Evolutionary conservation across 805 yeast genomes (phyloP).

Genomic region (Barnettozyma californica): DNA sequence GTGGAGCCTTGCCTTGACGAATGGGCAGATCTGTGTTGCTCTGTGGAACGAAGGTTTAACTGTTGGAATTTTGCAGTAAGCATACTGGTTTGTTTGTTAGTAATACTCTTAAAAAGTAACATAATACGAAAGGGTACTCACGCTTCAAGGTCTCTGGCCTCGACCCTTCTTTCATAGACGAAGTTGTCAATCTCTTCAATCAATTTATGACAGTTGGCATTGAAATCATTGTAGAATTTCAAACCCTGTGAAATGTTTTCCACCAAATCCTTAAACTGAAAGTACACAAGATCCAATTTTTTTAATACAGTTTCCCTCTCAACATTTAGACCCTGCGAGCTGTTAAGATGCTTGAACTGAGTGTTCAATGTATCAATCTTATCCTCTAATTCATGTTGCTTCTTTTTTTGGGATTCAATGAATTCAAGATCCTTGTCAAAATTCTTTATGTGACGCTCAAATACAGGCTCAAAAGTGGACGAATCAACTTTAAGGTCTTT

Average conservation of each 20-base stretch:
- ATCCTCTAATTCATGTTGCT: slow-evolving; percentile 35
- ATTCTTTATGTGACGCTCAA: slow-evolving; percentile 37
- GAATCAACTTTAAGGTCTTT: slow-evolving; percentile 23
- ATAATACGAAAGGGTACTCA: slow-evolving; percentile 11
- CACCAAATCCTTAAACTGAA: slow-evolving; percentile 41
- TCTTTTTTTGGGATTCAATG: slow-evolving; percentile 36
- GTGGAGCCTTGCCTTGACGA: background rate
- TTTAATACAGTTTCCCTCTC: slow-evolving; percentile 46
- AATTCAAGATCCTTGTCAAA: slow-evolving; percentile 47
- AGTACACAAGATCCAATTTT: slow-evolving; percentile 32
- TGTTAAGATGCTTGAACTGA: slow-evolving; percentile 22
- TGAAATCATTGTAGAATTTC: slow-evolving; percentile 63
- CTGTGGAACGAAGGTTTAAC: slow-evolving; percentile 15
- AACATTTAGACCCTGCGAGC: slow-evolving; percentile 10
- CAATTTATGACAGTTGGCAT: slow-evolving; percentile 39
- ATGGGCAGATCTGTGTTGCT: slow-evolving; percentile 1
- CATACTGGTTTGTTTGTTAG: slow-evolving; percentile 11
- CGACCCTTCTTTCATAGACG: slow-evolving; percentile 44
- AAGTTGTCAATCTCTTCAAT: slow-evolving; percentile 45
- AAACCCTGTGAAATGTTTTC: slow-evolving; percentile 63
- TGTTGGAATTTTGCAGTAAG: slow-evolving; percentile 26
- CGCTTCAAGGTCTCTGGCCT: slow-evolving; percentile 47
- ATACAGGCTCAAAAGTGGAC: slow-evolving; percentile 34
- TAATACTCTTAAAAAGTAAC: background rate
- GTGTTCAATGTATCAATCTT: slow-evolving; percentile 32